Conservation (phyloP, 2,329 filamentous ascomycete species). For the Lachnellula subtilissima region DNA sequence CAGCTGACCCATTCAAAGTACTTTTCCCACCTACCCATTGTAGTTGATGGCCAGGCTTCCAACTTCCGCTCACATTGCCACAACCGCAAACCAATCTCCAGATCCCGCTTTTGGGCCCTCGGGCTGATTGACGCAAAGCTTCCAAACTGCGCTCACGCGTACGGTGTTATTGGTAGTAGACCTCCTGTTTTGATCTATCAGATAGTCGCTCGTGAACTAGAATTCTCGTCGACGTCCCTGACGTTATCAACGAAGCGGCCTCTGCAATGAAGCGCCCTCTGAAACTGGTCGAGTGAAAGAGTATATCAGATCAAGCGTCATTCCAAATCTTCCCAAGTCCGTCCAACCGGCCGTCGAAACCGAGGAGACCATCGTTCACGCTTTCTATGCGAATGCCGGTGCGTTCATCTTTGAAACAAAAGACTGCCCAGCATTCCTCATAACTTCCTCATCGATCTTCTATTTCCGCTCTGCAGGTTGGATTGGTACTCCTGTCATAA, state of each 20-base stretch:
- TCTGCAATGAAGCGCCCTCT: too few species aligned
- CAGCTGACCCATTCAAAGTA: background rate
- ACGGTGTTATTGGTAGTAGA: constrained; percentile 6
- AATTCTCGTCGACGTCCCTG: constrained; percentile 10
- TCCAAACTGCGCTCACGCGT: background rate
- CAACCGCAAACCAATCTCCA: background rate
- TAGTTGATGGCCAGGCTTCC: constrained; percentile 8
- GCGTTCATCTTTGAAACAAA: constrained; percentile 1
- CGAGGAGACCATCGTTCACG: constrained; percentile 2
- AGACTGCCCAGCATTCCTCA: constrained; percentile 10
- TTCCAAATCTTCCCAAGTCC: constrained; percentile 7
- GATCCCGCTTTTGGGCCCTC: constrained; percentile 9
- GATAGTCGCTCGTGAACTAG: constrained; percentile 11
- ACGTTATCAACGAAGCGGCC: background rate
- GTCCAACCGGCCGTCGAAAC: background rate
- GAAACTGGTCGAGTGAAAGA: constrained; percentile 2
- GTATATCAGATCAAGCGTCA: constrained; percentile 4
- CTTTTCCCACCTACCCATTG: constrained; percentile 4
- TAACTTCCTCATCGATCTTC: constrained; percentile 9
- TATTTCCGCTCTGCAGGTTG: constrained; percentile 7
- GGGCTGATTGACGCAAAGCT: constrained; percentile 9
- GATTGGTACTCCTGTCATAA: background rate
- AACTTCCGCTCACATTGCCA: constrained; percentile 6
- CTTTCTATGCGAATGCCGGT: constrained; percentile 6
- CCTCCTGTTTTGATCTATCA: constrained; percentile 12